These are phyloP conservation scores for Begonia loranthoides DNA, from an alignment of 306 rosid genomes.

Conservation along the genomic window DNA sequence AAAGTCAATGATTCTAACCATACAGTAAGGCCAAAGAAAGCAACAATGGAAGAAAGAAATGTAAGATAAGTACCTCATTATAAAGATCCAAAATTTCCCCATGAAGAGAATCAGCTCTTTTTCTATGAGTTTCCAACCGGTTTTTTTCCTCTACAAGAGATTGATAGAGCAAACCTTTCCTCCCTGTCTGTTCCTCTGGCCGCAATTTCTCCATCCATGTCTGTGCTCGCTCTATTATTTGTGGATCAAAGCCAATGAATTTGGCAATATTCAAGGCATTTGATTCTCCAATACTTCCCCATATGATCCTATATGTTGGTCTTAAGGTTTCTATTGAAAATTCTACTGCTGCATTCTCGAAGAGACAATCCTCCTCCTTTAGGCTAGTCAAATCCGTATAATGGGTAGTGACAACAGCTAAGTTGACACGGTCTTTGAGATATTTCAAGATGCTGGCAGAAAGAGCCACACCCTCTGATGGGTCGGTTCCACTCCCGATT, in stretches of 20 bases:
- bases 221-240: slow-evolving; percentile 43
- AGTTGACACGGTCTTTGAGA: slow-evolving; percentile 52
- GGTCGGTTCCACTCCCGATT: slow-evolving; percentile 96
- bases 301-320: slow-evolving; percentile 76
- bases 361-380: slow-evolving; percentile 53
- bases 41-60: too few relatives aligned
- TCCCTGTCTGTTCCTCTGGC: slow-evolving; percentile 76
- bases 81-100: slow-evolving; percentile 41
- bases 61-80: slow-evolving; percentile 41
- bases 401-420: slow-evolving; percentile 92
- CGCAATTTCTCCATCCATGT: slow-evolving; percentile 60
- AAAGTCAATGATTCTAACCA: too few relatives aligned
- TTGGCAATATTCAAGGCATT: slow-evolving; percentile 83
- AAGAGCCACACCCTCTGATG: slow-evolving; percentile 98
- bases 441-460: slow-evolving; percentile 76
- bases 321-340: slow-evolving; percentile 58
- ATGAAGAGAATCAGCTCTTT: slow-evolving; percentile 51
- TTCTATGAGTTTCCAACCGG: slow-evolving; percentile 53
- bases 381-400: slow-evolving; percentile 70
- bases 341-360: slow-evolving; percentile 93
- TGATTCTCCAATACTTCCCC: slow-evolving; percentile 89
- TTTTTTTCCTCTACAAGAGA: slow-evolving; percentile 66
- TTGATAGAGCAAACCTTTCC: slow-evolving; percentile 60
- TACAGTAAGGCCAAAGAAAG: too few relatives aligned
- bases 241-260: slow-evolving; percentile 59